Base-by-base conservation (phyloP, 1,284 basidiomycete genomes). In the Anthracocystis panici-leucophaei region DNA sequence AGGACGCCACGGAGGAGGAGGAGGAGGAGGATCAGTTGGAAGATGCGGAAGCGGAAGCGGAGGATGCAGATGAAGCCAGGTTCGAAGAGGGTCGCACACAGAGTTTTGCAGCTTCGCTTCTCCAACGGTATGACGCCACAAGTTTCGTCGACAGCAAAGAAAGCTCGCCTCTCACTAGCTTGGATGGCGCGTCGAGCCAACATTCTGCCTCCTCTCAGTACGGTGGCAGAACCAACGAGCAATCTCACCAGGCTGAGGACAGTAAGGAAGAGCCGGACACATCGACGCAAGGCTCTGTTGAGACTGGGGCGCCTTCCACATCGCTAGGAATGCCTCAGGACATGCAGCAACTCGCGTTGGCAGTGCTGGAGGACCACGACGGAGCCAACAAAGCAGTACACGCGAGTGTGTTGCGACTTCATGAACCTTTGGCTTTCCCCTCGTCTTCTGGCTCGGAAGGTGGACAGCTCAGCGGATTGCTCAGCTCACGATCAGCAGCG, bases 81-180 rank as follows among this genome's bases (percentile, higher is more conserved):
- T 70, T 70, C 14, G 67, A 64, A 48, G 66, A 69, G 42, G 67
- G 67, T 3, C 67, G 50, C 35, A 57, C 50, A 12, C 67, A 70
- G 12, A 29, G 38, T 1, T 70, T 60, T 55, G 57, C 57, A 44
- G 42, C 41, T 3, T 64, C 67, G 41, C 44, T 48, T 21, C 25
- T 52, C 11, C 53, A 52, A 27, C 29, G 25, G 18, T 33, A 25
- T 16, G 23, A 21, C 18, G 48, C 18, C 2, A 25, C 33, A 11
- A 64, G 61, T 14, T 20, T 33, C 8, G 21, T 14, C n/a, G 20
- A 4, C n/a, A 64, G 67, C 45, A 46, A 35, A 14, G 42, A 29
- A 8, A 57, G 61, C 57, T 70, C 67, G n/a, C 57, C 61, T 12
- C 57, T 69, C 20, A 60, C 57, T 20, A 65, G 61, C 45, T 6